These are phyloP conservation scores for Nakataea oryzae DNA, from an alignment of 2,329 filamentous ascomycete genomes.

Conservation along the genomic window DNA sequence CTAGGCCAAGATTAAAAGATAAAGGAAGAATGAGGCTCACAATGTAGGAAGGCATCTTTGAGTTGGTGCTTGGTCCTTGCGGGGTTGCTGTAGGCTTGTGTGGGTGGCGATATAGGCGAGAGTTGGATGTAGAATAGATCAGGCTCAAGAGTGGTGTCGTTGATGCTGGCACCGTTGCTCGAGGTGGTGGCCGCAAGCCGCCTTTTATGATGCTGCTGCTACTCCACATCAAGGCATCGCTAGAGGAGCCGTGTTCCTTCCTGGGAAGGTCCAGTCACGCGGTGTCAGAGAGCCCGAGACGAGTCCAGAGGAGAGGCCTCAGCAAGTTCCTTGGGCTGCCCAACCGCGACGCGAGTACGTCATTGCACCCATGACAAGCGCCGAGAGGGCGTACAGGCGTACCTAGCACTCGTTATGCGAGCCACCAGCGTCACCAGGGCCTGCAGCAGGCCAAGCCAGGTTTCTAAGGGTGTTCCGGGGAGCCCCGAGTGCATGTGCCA, in stretches of 20 bases:
- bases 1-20: background rate
- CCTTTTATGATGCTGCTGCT: conserved; percentile 1
- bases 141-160: background rate
- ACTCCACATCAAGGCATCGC: background rate
- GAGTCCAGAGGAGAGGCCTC: background rate
- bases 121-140: background rate
- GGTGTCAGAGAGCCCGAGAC: background rate
- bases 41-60: conserved; percentile 13
- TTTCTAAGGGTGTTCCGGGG: background rate
- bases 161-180: background rate
- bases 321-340: background rate
- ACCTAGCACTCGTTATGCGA: background rate
- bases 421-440: background rate
- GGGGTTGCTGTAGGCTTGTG: background rate
- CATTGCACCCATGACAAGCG: background rate
- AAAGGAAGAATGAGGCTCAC: conserved; percentile 4
- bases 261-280: background rate
- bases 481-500: background rate
- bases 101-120: background rate
- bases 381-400: background rate
- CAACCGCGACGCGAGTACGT: background rate
- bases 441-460: background rate
- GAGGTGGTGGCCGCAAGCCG: background rate
- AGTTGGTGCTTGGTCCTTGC: background rate
- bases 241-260: background rate